Evolutionary conservation across 192 early-diverging fungal species (phyloP).

Genomic region (Chytriomyces sp.): DNA sequence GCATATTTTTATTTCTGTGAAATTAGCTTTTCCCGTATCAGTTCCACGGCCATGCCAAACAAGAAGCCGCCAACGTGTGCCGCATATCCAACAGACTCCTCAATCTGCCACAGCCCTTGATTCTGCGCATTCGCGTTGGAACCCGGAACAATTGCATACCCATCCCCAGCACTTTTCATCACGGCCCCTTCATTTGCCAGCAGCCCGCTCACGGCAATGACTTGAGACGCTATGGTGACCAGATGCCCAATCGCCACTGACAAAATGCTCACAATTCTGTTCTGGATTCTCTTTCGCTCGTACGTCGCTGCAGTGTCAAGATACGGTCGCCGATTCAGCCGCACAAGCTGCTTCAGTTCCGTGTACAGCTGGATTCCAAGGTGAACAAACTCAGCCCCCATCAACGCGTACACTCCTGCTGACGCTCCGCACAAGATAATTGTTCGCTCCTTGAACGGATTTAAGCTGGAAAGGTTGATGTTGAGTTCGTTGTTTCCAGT

Average conservation of each 20-base stretch:
- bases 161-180: constrained; percentile 6
- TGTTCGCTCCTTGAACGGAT: neutral
- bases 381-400: constrained; percentile 36
- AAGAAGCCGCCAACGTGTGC: constrained; percentile 38
- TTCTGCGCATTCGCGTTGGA: neutral
- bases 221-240: constrained; percentile 28
- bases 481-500: constrained; percentile 7
- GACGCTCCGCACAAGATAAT: constrained; percentile 14
- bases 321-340: constrained; percentile 12
- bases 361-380: constrained; percentile 10
- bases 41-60: constrained; percentile 11
- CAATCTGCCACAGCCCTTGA: neutral
- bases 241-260: constrained; percentile 29
- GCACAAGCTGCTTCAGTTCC: constrained; percentile 8
- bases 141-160: neutral
- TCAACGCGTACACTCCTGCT: constrained; percentile 39
- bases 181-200: neutral
- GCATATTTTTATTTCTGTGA: neutral
- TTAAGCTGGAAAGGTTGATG: neutral
- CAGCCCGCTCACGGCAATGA: constrained; percentile 15
- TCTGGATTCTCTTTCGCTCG: neutral
- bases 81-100: constrained; percentile 33
- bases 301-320: neutral
- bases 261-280: constrained; percentile 20
- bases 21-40: constrained; percentile 3